Conservation (phyloP, 2,329 filamentous ascomycete species). For the Talaromyces sp. region DNA sequence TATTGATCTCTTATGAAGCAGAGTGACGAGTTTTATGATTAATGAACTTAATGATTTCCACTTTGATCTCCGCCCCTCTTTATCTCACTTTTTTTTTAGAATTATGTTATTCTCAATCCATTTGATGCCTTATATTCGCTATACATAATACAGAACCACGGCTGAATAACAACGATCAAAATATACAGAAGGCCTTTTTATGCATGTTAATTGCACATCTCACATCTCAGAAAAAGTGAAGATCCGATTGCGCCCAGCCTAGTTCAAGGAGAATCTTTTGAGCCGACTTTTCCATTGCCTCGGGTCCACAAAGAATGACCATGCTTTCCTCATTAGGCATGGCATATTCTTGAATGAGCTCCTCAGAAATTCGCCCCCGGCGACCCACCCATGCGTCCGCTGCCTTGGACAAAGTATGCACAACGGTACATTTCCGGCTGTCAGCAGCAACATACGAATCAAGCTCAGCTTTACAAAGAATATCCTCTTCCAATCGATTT, state of each 20-base stretch:
- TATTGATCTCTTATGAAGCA: constrained; percentile 47
- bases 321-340: constrained; percentile 56
- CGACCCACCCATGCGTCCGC: constrained; percentile 67
- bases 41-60: background rate
- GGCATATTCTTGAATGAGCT: constrained; percentile 63
- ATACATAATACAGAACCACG: too few relatives aligned
- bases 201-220: background rate
- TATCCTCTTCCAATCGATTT: constrained; percentile 76
- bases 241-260: constrained; percentile 72
- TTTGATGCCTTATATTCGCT: too few relatives aligned
- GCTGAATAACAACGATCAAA: too few relatives aligned
- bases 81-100: too few relatives aligned
- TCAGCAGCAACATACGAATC: constrained; percentile 63
- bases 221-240: constrained; percentile 70
- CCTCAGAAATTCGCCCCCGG: constrained; percentile 66
- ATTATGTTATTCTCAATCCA: too few relatives aligned
- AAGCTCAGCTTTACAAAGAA: constrained; percentile 75
- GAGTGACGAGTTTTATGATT: background rate
- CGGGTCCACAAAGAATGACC: constrained; percentile 79
- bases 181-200: background rate
- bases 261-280: constrained; percentile 59
- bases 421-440: constrained; percentile 59
- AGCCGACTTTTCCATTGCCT: constrained; percentile 70
- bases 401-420: constrained; percentile 71
- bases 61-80: background rate